phyloP scores from a whole-genome alignment of 1,284 basidiomycete genomes.

The Boletus semigastroideus region DNA sequence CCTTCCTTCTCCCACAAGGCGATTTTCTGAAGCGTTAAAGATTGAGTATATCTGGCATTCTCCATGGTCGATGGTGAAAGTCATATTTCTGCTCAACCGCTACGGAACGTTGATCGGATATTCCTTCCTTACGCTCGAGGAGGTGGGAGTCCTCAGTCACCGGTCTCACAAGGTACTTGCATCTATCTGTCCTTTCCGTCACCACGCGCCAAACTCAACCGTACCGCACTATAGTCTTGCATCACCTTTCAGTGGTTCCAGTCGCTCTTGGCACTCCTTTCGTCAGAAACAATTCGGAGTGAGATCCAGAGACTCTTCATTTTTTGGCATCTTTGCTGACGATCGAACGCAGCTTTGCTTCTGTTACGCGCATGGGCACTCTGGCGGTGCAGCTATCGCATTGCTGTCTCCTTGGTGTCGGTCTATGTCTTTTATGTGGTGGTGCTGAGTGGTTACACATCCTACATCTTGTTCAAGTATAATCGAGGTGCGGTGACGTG shows the following conservation, averaged over 20 bases:
- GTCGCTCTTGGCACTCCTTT: not conserved
- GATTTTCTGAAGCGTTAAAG: not conserved
- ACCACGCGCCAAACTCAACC: not conserved
- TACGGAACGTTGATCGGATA: slow-evolving; percentile 10
- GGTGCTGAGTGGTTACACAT: not conserved
- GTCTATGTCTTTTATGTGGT: slow-evolving; percentile 5
- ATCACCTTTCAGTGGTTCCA: not conserved
- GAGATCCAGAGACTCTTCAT: not conserved
- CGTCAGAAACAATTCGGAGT: slow-evolving; percentile 6
- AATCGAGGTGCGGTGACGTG: not conserved
- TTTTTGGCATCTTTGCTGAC: not conserved
- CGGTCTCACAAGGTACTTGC: not conserved
- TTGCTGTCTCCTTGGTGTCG: slow-evolving; percentile 4
- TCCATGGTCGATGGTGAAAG: slow-evolving; percentile 14
- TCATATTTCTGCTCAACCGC: slow-evolving; percentile 10
- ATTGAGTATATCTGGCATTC: slow-evolving; percentile 16
- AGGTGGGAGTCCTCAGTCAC: slow-evolving; percentile 1
- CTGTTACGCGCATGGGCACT: slow-evolving; percentile 6
- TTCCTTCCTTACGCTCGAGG: not conserved
- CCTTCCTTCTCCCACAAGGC: not conserved
- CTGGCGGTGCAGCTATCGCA: slow-evolving; percentile 2
- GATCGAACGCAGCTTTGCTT: not conserved
- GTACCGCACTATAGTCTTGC: slow-evolving; percentile 1
- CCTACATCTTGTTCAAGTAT: slow-evolving; percentile 1
- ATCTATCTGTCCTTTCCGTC: not conserved